A percentile compares a stretch with the other conserved stretches of the same genome.
Evolutionary conservation across 2,329 filamentous ascomycete genomes (phyloP).

Genomic region (Penicillium sp.): DNA sequence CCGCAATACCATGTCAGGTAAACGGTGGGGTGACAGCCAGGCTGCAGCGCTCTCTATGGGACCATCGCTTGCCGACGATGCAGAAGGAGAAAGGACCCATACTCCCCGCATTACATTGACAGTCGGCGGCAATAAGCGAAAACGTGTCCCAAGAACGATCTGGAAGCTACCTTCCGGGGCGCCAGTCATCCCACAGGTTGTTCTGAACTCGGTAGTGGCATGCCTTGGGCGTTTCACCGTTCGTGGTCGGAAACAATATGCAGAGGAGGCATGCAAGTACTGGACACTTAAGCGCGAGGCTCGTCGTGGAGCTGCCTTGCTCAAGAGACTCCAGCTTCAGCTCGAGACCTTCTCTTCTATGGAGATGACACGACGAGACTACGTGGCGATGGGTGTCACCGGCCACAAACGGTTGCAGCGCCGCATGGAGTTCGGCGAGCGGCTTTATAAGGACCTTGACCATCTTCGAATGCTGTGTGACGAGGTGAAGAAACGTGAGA

Average conservation of each 20-base stretch:
- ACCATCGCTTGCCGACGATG: slow-evolving; percentile 63
- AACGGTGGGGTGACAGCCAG: slow-evolving; percentile 90
- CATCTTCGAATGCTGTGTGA: slow-evolving; percentile 70
- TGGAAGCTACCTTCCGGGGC: slow-evolving; percentile 96
- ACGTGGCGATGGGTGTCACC: slow-evolving; percentile 87
- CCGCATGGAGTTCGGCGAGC: slow-evolving; percentile 84
- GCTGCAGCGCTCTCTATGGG: slow-evolving; percentile 77
- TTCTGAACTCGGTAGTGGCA: slow-evolving; percentile 81
- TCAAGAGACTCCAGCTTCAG: slow-evolving; percentile 91
- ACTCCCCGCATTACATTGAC: slow-evolving; percentile 56
- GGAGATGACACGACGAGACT: slow-evolving; percentile 93
- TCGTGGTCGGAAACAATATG: slow-evolving; percentile 85
- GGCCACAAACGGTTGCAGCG: slow-evolving; percentile 75
- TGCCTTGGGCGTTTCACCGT: slow-evolving; percentile 81
- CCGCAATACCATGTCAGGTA: slow-evolving; percentile 81
- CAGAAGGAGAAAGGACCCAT: slow-evolving; percentile 37
- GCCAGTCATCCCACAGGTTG: slow-evolving; percentile 85
- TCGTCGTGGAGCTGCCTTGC: slow-evolving; percentile 81
- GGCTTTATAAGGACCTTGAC: slow-evolving; percentile 65
- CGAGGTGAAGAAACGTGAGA: slow-evolving; percentile 73
- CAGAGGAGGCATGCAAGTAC: slow-evolving; percentile 91
- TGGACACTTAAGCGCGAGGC: slow-evolving; percentile 97
- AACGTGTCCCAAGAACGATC: slow-evolving; percentile 63
- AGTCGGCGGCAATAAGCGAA: slow-evolving; percentile 59
- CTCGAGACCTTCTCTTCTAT: slow-evolving; percentile 97